Percentiles rank a stretch among this genome's conserved stretches.
Evolutionary conservation across 2,329 filamentous ascomycete species (phyloP).

Genomic region (Niveomyces coronatus): DNA sequence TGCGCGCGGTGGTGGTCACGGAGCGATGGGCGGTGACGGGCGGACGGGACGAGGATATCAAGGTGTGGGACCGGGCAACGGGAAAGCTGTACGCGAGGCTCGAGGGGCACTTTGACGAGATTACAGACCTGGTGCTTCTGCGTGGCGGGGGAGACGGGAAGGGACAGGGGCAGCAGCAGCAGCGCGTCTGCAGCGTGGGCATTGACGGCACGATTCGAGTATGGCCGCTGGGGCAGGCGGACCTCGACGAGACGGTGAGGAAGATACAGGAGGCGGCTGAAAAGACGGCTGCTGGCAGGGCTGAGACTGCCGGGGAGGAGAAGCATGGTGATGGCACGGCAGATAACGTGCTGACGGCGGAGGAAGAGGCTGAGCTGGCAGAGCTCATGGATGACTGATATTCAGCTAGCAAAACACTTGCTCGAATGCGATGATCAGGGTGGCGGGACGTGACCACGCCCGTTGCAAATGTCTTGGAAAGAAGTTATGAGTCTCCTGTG

Average conservation of each 20-base stretch:
- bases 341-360: constrained; percentile 56
- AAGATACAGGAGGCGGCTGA: constrained; percentile 36
- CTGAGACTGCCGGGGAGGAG: constrained; percentile 37
- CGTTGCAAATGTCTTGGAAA: too few species aligned
- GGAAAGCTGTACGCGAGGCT: constrained; percentile 66
- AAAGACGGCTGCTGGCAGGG: constrained; percentile 39
- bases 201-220: constrained; percentile 83
- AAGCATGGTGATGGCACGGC: neutral
- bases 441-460: too few species aligned
- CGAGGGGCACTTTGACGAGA: constrained; percentile 84
- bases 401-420: neutral
- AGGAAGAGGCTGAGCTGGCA: constrained; percentile 87
- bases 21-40: constrained; percentile 76
- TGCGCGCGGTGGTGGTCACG: constrained; percentile 67
- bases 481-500: too few species aligned
- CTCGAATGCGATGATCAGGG: too few species aligned
- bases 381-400: constrained; percentile 70
- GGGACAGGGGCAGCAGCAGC: constrained; percentile 22
- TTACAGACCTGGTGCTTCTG: constrained; percentile 67
- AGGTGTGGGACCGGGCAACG: constrained; percentile 72
- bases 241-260: constrained; percentile 39
- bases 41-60: constrained; percentile 82
- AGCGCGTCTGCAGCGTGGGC: constrained; percentile 64
- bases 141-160: constrained; percentile 25
- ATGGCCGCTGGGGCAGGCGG: constrained; percentile 63